phyloP scores from a whole-genome alignment of 345 rosid genomes.

The Laguncularia racemosa region DNA sequence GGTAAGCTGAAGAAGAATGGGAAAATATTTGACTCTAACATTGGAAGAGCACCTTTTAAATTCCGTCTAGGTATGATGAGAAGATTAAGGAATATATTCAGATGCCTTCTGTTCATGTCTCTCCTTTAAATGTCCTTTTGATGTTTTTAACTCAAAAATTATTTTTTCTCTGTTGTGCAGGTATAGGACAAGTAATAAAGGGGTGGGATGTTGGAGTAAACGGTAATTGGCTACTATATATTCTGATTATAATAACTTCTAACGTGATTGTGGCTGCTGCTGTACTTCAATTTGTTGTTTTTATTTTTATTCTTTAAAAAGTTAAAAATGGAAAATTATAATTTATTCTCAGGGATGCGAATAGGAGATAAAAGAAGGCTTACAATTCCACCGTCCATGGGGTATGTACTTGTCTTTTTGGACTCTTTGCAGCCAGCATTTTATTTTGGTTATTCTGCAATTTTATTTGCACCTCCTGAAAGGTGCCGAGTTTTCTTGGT shows the following conservation, averaged over 20 bases:
- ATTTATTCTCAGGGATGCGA: constrained; percentile 57
- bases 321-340: background rate
- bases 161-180: constrained; percentile 20
- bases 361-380: constrained; percentile 81
- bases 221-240: constrained; percentile 31
- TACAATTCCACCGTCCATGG: constrained; percentile 63
- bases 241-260: background rate
- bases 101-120: background rate
- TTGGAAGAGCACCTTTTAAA: constrained; percentile 66
- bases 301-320: too few species aligned
- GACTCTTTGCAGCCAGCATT: background rate
- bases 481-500: background rate
- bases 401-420: constrained; percentile 34
- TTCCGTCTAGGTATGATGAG: constrained; percentile 66
- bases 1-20: constrained; percentile 95
- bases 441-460: background rate
- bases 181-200: constrained; percentile 84
- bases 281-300: too few species aligned
- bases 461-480: too few species aligned
- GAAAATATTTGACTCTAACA: constrained; percentile 76
- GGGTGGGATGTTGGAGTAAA: constrained; percentile 98
- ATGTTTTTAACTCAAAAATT: background rate
- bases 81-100: background rate
- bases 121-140: background rate
- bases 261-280: too few species aligned